Conservation (phyloP, 2,329 filamentous ascomycete species). For the Neocucurbitaria cava region DNA sequence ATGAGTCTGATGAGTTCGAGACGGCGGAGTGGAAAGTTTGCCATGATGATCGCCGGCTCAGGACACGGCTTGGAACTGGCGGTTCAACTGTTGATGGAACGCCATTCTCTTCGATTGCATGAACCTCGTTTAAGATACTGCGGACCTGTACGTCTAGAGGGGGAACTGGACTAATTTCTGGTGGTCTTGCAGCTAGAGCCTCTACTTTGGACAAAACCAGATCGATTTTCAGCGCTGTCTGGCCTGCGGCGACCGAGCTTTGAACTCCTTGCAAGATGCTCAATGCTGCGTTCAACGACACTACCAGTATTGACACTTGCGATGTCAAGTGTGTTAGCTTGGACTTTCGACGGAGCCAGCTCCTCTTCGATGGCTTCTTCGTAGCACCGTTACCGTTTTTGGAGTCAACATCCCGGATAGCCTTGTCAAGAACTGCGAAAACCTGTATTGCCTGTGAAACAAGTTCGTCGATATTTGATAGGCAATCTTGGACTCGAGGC, state of each 20-base stretch:
- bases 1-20: background rate
- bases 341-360: slow-evolving; percentile 5
- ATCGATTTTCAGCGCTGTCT: slow-evolving; percentile 1
- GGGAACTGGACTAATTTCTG: background rate
- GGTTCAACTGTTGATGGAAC: background rate
- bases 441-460: background rate
- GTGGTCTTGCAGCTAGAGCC: background rate
- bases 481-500: background rate
- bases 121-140: background rate
- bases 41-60: background rate
- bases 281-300: background rate
- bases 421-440: background rate
- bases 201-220: background rate
- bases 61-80: background rate
- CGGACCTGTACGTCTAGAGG: background rate
- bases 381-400: background rate
- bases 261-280: slow-evolving; percentile 2
- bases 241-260: background rate
- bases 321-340: background rate
- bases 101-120: background rate
- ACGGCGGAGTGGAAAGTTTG: background rate
- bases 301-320: background rate
- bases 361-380: slow-evolving; percentile 5
- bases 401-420: background rate
- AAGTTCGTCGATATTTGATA: background rate